Base-by-base conservation (phyloP, 2,329 filamentous ascomycete genomes). In the Rhexocercosporidium sp. region DNA sequence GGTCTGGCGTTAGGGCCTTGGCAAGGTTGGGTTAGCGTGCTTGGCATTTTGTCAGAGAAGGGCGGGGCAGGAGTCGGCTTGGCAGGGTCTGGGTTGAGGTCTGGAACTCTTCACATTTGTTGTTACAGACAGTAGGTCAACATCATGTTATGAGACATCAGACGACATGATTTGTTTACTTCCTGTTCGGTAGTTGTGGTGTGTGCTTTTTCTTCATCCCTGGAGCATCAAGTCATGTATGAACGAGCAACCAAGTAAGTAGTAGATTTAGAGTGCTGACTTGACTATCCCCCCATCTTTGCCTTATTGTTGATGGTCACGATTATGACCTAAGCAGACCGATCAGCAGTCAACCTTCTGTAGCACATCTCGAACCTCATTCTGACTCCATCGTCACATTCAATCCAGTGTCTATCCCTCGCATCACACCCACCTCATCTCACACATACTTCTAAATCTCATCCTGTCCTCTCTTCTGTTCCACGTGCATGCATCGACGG, bases 401-500 rank as follows among this genome's bases (percentile, higher is more conserved):
- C 34, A 37, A 11, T 37, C 2, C 34, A 37, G n/a, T n/a, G n/a
- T 11, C 41, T 16, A 44, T 44, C n/a, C 14, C 18, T 44, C n/a
- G 8, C 41, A 18, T 20, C 41, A 20, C 20, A 20, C 44, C 22
- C 20, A 47, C 22, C 44, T 20, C 44, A 22, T 25, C n/a, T 12
- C 39, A 44, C n/a, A 12, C 8, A 12, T 5, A 25, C 44, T 5
- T 20, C n/a, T 20, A 47, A 47, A 25, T 20, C 9, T 3, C 7
- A 8, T 47, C 9, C n/a, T 47, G 1, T 9, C 44, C 44, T 47
- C n/a, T 47, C 20, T 47, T 20, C n/a, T 47, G n/a, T 47, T 20
- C 31, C 53, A 57, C 53, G 53, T 57, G 53, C 25, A 57, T 57
- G 27, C 29, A 56, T 37, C 51, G 9, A 34, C 47, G 27, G 47